phyloP scores from a whole-genome alignment of 495 filamentous ascomycete genomes.

The Penicillium diatomitis region DNA sequence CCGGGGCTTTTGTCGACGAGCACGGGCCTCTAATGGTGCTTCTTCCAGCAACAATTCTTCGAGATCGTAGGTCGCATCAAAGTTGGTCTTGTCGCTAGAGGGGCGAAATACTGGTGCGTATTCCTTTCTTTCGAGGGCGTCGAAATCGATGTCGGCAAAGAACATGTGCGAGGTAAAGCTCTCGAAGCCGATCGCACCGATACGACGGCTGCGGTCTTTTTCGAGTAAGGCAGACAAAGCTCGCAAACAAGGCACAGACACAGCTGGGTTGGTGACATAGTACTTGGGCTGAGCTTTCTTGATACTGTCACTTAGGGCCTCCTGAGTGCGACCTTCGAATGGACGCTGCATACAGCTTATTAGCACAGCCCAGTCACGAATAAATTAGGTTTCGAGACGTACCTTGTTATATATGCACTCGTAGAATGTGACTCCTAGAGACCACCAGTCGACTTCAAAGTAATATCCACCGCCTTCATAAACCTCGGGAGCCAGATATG shows the following conservation, averaged over 20 bases:
- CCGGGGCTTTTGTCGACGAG: slow-evolving; percentile 85
- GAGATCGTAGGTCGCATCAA: slow-evolving; percentile 95
- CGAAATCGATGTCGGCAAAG: slow-evolving; percentile 81
- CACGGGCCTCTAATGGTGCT: slow-evolving; percentile 86
- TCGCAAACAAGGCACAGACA: slow-evolving; percentile 75
- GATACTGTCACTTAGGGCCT: slow-evolving; percentile 70
- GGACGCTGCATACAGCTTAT: slow-evolving; percentile 52
- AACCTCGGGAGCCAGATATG: slow-evolving; percentile 93
- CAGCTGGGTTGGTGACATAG: slow-evolving; percentile 80
- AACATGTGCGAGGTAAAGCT: slow-evolving; percentile 82
- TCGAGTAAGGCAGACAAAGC: slow-evolving; percentile 77
- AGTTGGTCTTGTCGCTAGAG: slow-evolving; percentile 96
- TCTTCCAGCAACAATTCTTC: slow-evolving; percentile 93
- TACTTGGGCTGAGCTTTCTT: slow-evolving; percentile 75
- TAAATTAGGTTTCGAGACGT: slow-evolving; percentile 12
- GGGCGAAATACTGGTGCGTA: slow-evolving; percentile 86
- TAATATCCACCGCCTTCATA: slow-evolving; percentile 82
- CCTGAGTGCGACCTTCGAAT: slow-evolving; percentile 80
- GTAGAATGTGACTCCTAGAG: slow-evolving; percentile 90
- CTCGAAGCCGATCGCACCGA: slow-evolving; percentile 69
- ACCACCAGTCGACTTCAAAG: slow-evolving; percentile 96
- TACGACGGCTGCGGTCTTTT: slow-evolving; percentile 65
- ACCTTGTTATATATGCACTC: slow-evolving; percentile 99
- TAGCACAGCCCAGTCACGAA: slow-evolving; percentile 9
- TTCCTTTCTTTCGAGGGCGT: slow-evolving; percentile 75